Evolutionary conservation across 495 filamentous ascomycete species (phyloP), one percentile per base, ranked within the genome.

Genomic region (Filosporella fistucella): DNA sequence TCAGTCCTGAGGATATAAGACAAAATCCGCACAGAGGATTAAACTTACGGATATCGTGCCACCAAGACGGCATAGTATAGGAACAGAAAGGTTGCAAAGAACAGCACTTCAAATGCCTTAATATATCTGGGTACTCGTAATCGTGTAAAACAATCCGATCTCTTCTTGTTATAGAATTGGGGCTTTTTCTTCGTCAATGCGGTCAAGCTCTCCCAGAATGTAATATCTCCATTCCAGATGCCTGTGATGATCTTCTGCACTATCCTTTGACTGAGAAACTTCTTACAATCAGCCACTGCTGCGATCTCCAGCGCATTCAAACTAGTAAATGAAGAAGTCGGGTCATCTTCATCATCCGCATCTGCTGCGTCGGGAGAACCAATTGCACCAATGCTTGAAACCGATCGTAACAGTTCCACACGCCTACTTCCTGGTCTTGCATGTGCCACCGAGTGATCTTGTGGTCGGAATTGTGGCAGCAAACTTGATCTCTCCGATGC

Each of bases 221-320:
- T 82, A 49, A 96, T 95, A 46, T 90, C 81, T 17, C 91, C 91
- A 36, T 82, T 82, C 91, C 91, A 96, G 44, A 96, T 90, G 34
- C 86, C 85, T 45, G 89, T 82, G 34, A 96, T 82, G 46, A 96
- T 84, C 52, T 84, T 85, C 57, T 96, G 91, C 24, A 97, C 85
- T 7, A 89, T 76, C 41, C 73, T 72, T 62, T 96, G 90, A 61
- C 87, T 88, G 12, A 96, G 75, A 55, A 96, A 97, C 24, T 84
- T 84, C 65, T 96, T 97, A 20, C 90, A 89, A 52, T 85, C 79
- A n/a, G 85, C 86, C 24, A 96, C 81, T 29, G 85, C 82, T 29
- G 90, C 91, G 57, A 97, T 91, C 60, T 96, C 91, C 13, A 97
- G 68, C 12, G 86, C 89, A 64, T 91, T 95, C 38, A 95, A 68